Conservation (phyloP, 352 stramenopile genomes). For the Phytophthora cryptogea region DNA sequence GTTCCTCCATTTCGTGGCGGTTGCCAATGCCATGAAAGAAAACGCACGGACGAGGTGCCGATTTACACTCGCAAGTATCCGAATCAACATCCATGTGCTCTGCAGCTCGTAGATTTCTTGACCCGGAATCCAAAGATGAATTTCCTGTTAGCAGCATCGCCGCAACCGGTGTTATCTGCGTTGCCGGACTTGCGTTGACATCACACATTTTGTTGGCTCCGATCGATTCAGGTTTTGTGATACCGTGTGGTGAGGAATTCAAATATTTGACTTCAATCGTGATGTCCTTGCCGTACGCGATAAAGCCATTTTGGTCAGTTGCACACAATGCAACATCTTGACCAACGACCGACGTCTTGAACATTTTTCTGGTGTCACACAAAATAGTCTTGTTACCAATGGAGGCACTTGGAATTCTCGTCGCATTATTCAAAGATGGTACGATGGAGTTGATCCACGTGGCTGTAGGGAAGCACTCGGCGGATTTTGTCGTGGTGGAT, state of each 20-base stretch:
- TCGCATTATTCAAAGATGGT: constrained; percentile 5
- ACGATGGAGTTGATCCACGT: constrained; percentile 19
- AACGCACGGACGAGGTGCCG: background rate
- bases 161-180: background rate
- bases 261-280: constrained; percentile 13
- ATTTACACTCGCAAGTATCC: background rate
- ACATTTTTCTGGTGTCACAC: constrained; percentile 18
- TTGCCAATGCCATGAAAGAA: constrained; percentile 1
- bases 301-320: constrained; percentile 9
- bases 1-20: background rate
- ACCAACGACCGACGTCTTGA: constrained; percentile 9
- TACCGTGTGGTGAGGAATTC: too few relatives aligned
- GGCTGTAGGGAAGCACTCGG: background rate
- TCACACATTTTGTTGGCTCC: background rate
- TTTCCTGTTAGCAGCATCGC: constrained; percentile 8
- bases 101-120: background rate
- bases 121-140: background rate
- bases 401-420: constrained; percentile 1
- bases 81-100: background rate
- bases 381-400: constrained; percentile 1
- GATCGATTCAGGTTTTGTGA: background rate
- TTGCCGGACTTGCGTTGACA: background rate
- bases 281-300: constrained; percentile 14
- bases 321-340: constrained; percentile 15
- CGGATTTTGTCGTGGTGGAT: background rate